These are phyloP conservation scores for Triangularia verruculosa DNA, from an alignment of 2,329 filamentous ascomycete genomes.

Conservation along the genomic window DNA sequence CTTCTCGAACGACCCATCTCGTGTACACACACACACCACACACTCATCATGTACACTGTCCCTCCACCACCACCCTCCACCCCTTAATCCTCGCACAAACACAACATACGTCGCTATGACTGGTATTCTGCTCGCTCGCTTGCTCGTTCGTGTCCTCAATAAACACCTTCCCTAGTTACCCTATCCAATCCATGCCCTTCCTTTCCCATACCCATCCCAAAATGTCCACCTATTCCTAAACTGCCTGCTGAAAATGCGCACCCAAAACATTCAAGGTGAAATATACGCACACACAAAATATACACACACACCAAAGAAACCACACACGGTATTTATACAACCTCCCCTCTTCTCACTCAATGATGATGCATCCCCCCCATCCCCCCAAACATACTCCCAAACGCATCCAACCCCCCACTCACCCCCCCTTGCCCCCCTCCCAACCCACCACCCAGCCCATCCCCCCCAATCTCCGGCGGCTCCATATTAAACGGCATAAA, in stretches of 20 bases:
- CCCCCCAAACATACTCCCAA: conserved; percentile 48
- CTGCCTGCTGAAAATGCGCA: neutral
- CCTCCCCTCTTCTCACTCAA: neutral
- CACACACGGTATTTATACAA: neutral
- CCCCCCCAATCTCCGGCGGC: conserved; percentile 59
- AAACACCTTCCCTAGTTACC: neutral
- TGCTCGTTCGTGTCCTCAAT: too few species aligned
- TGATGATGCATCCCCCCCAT: conserved; percentile 32
- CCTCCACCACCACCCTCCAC: too few species aligned
- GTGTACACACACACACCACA: too few species aligned
- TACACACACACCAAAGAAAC: neutral
- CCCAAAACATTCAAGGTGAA: neutral
- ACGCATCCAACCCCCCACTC: conserved; percentile 47
- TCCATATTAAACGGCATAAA: conserved; percentile 93
- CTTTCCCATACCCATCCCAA: neutral
- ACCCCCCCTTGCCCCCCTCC: conserved; percentile 29
- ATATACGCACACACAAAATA: neutral
- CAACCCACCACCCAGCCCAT: conserved; percentile 40
- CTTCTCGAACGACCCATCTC: too few species aligned
- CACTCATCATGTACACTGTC: too few species aligned
- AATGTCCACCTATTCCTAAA: neutral
- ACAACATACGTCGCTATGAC: too few species aligned
- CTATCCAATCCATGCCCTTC: neutral
- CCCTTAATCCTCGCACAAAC: too few species aligned
- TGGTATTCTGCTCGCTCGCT: too few species aligned